These are phyloP conservation scores for Tilletia setariae DNA, from an alignment of 1,284 basidiomycete genomes.

Conservation along the genomic window DNA sequence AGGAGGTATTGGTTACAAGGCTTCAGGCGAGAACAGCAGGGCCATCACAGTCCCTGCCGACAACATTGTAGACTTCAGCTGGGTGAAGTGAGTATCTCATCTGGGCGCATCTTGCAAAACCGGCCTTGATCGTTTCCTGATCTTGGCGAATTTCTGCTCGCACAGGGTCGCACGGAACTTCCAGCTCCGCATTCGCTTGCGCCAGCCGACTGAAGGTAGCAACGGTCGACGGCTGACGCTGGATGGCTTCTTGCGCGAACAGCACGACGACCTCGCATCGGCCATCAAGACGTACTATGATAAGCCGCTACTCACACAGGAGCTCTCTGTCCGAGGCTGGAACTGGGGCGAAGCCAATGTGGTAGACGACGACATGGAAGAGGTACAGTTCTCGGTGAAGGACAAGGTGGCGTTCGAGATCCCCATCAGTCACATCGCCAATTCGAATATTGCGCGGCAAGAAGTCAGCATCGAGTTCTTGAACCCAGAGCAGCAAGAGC, in stretches of 20 bases:
- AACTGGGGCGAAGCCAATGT: slow-evolving; percentile 79
- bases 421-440: slow-evolving; percentile 80
- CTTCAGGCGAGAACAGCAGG: slow-evolving; percentile 22
- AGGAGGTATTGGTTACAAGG: slow-evolving; percentile 51
- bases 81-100: slow-evolving; percentile 28
- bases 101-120: background rate
- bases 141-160: background rate
- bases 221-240: slow-evolving; percentile 66
- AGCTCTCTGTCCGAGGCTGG: slow-evolving; percentile 89
- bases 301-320: slow-evolving; percentile 77
- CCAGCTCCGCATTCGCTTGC: slow-evolving; percentile 77
- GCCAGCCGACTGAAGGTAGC: slow-evolving; percentile 62
- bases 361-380: slow-evolving; percentile 74
- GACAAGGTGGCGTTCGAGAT: slow-evolving; percentile 89
- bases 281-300: slow-evolving; percentile 66
- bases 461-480: slow-evolving; percentile 96
- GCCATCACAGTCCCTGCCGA: slow-evolving; percentile 48
- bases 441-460: slow-evolving; percentile 95
- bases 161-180: slow-evolving; percentile 80
- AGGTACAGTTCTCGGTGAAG: slow-evolving; percentile 89
- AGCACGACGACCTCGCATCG: slow-evolving; percentile 53
- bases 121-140: background rate
- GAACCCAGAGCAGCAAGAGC: slow-evolving; percentile 56
- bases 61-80: slow-evolving; percentile 42
- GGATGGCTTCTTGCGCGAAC: slow-evolving; percentile 89